Evolutionary conservation across 140 eudicot genomes (phyloP).

Genomic region (Anethum foeniculum): DNA sequence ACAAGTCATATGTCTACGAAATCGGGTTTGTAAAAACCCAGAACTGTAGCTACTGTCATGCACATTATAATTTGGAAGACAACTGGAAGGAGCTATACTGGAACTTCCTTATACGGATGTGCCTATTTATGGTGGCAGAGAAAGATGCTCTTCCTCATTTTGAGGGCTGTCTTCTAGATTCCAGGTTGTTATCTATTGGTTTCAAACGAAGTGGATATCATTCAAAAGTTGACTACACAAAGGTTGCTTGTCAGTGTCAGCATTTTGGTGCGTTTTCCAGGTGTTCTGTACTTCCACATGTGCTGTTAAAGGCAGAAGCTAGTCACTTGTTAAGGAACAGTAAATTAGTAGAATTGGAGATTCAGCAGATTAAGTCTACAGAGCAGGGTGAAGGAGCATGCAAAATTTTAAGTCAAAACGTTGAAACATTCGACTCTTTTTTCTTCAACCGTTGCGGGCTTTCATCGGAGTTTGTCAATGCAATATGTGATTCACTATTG

Average conservation of each 20-base stretch:
- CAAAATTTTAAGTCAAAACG: conserved; percentile 51
- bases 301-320: conserved; percentile 45
- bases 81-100: conserved; percentile 74
- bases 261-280: conserved; percentile 63
- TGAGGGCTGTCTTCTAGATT: conserved; percentile 42
- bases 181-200: conserved; percentile 31
- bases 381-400: conserved; percentile 77
- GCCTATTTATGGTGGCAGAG: conserved; percentile 66
- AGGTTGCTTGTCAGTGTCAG: conserved; percentile 51
- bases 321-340: conserved; percentile 41
- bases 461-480: conserved; percentile 42
- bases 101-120: conserved; percentile 77
- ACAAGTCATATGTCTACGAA: conserved; percentile 38
- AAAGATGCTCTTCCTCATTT: conserved; percentile 39
- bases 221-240: conserved; percentile 30
- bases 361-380: conserved; percentile 48
- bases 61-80: conserved; percentile 17
- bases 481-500: conserved; percentile 48
- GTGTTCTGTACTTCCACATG: conserved; percentile 54
- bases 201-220: conserved; percentile 15
- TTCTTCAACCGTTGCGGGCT: conserved; percentile 64
- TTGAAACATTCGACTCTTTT: conserved; percentile 39
- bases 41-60: conserved; percentile 13
- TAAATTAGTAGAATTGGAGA: conserved; percentile 39
- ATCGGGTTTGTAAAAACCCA: conserved; percentile 1